phyloP scores from a whole-genome alignment of 2,329 filamentous ascomycete species.

The Chlorencoelia australis region DNA sequence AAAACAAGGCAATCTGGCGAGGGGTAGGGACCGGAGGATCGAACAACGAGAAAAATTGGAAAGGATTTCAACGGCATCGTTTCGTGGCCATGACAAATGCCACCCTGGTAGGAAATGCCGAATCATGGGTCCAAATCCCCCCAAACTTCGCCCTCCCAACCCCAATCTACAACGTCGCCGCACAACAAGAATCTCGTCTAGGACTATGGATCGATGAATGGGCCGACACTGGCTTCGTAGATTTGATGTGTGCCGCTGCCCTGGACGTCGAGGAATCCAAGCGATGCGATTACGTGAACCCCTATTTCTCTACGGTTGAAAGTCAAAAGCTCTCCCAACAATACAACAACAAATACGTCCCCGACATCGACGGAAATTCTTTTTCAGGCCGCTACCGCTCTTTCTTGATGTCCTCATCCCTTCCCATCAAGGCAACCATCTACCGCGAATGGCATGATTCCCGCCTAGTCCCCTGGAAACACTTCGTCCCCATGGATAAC shows the following conservation, averaged over 20 bases:
- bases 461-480: slow-evolving; percentile 64
- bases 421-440: slow-evolving; percentile 70
- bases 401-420: slow-evolving; percentile 57
- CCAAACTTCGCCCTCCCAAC: slow-evolving; percentile 46
- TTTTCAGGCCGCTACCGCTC: slow-evolving; percentile 60
- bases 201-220: slow-evolving; percentile 26
- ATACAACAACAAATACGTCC: slow-evolving; percentile 57
- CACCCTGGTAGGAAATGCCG: slow-evolving; percentile 28
- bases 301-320: slow-evolving; percentile 34
- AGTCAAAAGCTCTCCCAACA: slow-evolving; percentile 45
- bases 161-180: slow-evolving; percentile 35
- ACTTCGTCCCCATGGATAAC: slow-evolving; percentile 76
- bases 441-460: slow-evolving; percentile 76
- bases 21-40: slow-evolving; percentile 53
- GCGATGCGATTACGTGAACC: slow-evolving; percentile 34
- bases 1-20: slow-evolving; percentile 48
- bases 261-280: slow-evolving; percentile 30
- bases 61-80: slow-evolving; percentile 45
- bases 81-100: slow-evolving; percentile 45
- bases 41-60: slow-evolving; percentile 39
- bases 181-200: slow-evolving; percentile 34
- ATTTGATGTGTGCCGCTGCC: slow-evolving; percentile 36
- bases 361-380: slow-evolving; percentile 68
- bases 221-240: slow-evolving; percentile 30
- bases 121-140: slow-evolving; percentile 27